Percentiles rank a stretch among this genome's conserved stretches.
These are phyloP conservation scores for Penicillium simplicissimum DNA, from an alignment of 495 filamentous ascomycete genomes.

Conservation along the genomic window DNA sequence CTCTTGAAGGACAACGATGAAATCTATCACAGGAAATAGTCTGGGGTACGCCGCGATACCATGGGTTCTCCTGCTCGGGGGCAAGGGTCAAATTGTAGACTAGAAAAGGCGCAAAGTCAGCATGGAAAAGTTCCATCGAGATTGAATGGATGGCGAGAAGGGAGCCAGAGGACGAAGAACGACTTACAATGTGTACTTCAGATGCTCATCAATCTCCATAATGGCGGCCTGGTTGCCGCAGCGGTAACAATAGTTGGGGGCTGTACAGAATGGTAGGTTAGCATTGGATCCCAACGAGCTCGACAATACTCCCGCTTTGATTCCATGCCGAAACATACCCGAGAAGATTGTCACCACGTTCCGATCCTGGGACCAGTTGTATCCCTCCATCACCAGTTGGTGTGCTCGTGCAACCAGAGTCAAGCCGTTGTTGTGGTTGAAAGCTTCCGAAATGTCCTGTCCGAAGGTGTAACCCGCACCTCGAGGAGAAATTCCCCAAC, in stretches of 20 bases:
- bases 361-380: constrained; percentile 96
- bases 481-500: constrained; percentile 96
- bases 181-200: constrained; percentile 99
- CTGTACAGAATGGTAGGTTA: constrained; percentile 43
- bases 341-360: constrained; percentile 99
- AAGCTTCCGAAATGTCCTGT: constrained; percentile 98
- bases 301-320: neutral
- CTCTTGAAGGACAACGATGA: constrained; percentile 31
- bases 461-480: constrained; percentile 99
- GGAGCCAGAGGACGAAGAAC: neutral
- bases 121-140: neutral
- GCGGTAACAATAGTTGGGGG: constrained; percentile 96
- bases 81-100: constrained; percentile 99
- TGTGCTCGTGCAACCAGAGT: constrained; percentile 93
- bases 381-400: constrained; percentile 97
- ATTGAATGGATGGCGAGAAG: neutral
- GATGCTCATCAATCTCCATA: constrained; percentile 99
- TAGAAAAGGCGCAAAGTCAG: constrained; percentile 38
- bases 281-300: neutral
- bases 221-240: constrained; percentile 99
- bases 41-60: constrained; percentile 95
- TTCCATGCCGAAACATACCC: constrained; percentile 53
- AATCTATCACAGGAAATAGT: constrained; percentile 90
- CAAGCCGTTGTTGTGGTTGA: constrained; percentile 99
- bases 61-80: constrained; percentile 96